Percentiles rank a stretch among this genome's conserved stretches.
Conservation (phyloP, 805 yeast genomes). For the Candida odintsovae region DNA sequence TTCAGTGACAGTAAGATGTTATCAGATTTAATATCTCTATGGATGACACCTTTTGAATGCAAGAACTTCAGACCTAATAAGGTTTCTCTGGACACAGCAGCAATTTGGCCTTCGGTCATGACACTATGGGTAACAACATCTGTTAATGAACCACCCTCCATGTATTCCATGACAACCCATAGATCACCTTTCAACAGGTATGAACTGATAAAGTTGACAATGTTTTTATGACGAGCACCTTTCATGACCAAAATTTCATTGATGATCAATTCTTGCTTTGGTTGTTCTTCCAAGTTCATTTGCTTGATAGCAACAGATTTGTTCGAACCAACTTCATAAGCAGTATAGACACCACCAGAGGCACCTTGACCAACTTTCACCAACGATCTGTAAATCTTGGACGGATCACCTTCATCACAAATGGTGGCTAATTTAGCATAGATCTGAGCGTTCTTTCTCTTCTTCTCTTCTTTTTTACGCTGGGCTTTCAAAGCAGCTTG, state of each 20-base stretch:
- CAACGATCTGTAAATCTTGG: slow-evolving; percentile 56
- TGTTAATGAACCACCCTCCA: slow-evolving; percentile 97
- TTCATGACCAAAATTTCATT: slow-evolving; percentile 96
- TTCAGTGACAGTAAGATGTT: slow-evolving; percentile 76
- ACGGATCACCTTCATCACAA: slow-evolving; percentile 84
- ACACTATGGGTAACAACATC: slow-evolving; percentile 88
- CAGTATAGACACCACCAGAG: slow-evolving; percentile 93
- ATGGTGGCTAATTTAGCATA: slow-evolving; percentile 66
- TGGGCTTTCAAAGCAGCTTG: slow-evolving; percentile 54
- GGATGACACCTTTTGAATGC: slow-evolving; percentile 90
- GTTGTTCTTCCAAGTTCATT: slow-evolving; percentile 92
- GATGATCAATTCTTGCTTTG: slow-evolving; percentile 89
- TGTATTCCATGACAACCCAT: slow-evolving; percentile 98
- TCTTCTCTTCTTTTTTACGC: slow-evolving; percentile 74
- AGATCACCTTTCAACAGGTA: slow-evolving; percentile 71
- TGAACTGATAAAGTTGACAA: slow-evolving; percentile 90
- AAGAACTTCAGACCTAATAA: slow-evolving; percentile 78
- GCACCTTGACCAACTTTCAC: slow-evolving; percentile 97
- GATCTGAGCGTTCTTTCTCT: slow-evolving; percentile 64
- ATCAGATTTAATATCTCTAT: slow-evolving; percentile 94
- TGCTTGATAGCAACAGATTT: slow-evolving; percentile 88
- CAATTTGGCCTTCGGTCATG: slow-evolving; percentile 92
- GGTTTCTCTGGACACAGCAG: slow-evolving; percentile 91
- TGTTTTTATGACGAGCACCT: slow-evolving; percentile 82
- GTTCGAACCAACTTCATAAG: slow-evolving; percentile 52